Conservation (phyloP, 1,139 yeast species). For the Zygoascus meyerae region DNA sequence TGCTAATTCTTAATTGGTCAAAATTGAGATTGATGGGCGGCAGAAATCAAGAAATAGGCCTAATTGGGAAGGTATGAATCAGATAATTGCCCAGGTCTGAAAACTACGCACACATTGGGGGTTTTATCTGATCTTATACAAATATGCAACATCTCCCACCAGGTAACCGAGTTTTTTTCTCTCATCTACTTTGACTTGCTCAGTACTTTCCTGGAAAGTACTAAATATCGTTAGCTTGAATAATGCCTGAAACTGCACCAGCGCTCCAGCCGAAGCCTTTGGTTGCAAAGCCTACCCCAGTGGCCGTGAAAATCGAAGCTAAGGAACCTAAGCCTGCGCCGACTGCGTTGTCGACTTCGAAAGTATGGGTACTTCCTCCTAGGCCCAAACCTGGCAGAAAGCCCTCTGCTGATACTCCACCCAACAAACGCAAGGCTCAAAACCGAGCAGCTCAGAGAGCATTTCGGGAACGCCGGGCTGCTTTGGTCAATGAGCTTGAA, state of each 20-base stretch:
- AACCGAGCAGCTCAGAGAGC: slow-evolving; percentile 96
- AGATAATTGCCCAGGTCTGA: slow-evolving; percentile 3
- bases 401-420: slow-evolving; percentile 58
- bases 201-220: not conserved
- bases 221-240: not conserved
- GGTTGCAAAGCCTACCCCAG: slow-evolving; percentile 10
- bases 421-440: slow-evolving; percentile 74
- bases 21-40: too few species aligned
- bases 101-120: not conserved
- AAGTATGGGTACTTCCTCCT: slow-evolving; percentile 88
- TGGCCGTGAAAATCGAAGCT: slow-evolving; percentile 10
- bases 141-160: not conserved
- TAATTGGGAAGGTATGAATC: slow-evolving; percentile 1
- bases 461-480: slow-evolving; percentile 76
- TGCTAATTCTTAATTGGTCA: too few species aligned
- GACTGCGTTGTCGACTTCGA: slow-evolving; percentile 48
- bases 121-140: slow-evolving; percentile 6
- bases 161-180: not conserved
- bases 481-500: slow-evolving; percentile 48
- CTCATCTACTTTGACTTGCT: not conserved
- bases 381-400: slow-evolving; percentile 88
- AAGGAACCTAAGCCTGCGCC: slow-evolving; percentile 8
- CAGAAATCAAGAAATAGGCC: too few species aligned
- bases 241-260: slow-evolving; percentile 1
- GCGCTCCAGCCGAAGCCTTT: slow-evolving; percentile 12